Evolutionary conservation across 1,139 yeast genomes (phyloP), one percentile per base, ranked within the genome.

Genomic region (Blastobotrys arbuscula): DNA sequence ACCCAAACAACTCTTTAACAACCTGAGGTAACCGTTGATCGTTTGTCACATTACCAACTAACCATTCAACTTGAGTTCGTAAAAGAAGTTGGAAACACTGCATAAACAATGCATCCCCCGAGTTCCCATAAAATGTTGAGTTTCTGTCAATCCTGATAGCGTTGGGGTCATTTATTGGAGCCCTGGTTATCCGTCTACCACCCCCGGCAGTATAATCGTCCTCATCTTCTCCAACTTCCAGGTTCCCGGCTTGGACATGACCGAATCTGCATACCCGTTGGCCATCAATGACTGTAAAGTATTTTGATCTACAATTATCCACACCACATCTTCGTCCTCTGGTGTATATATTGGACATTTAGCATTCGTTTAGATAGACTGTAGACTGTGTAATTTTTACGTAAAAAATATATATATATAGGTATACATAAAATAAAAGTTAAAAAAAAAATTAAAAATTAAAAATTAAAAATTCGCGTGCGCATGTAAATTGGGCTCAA

Each of bases 291-390:
- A 77, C 67, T 46, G 84, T 74, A 78, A 87, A 92, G 45, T 82
- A 75, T 44, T 81, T 69, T 1, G 96, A 85, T 4, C 84, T 79
- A 68, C 98, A 92, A 70, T 92, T 90, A 55, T 84, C 90, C 2
- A 82, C 81, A 1, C 97, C 97, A 73, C 98, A 92, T 12, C 82
- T 68, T 6, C 87, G 84, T 2, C 97, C 97, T 57, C 78, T 71
- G 44, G 73, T 72, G 82, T 82, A 81, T 19, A 39, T 34, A 15
- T 35, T 20, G 13, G 33, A 24, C 42, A 39, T 39, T 37, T 21
- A 37, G 9, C 21, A 34, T 34, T 34, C 13, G 10, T 6, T 18
- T n/a, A n/a, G n/a, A n/a, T n/a, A n/a, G n/a, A n/a, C n/a, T n/a
- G n/a, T n/a, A n/a, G n/a, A n/a, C n/a, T n/a, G n/a, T n/a, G n/a